These are phyloP conservation scores for Ceratobasidium sp. DNA, from an alignment of 1,284 basidiomycete species.

Conservation along the genomic window DNA sequence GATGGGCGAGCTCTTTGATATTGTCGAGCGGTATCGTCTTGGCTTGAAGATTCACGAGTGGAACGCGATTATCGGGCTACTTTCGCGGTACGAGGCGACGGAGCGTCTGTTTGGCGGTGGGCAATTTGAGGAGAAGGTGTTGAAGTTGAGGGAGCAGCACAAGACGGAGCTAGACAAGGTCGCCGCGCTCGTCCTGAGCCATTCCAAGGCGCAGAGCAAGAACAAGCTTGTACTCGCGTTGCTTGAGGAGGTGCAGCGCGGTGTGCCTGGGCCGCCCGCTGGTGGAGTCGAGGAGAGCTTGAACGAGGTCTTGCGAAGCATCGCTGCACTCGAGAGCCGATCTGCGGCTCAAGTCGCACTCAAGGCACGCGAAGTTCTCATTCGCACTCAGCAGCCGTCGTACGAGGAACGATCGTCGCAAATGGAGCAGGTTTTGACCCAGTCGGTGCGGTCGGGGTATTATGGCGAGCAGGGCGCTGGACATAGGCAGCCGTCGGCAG, in stretches of 20 bases:
- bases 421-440: slow-evolving; percentile 94
- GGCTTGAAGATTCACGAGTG: slow-evolving; percentile 93
- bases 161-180: slow-evolving; percentile 95
- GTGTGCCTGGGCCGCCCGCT: slow-evolving; percentile 68
- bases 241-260: slow-evolving; percentile 89
- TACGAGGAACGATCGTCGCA: slow-evolving; percentile 94
- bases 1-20: slow-evolving; percentile 78
- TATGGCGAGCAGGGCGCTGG: slow-evolving; percentile 88
- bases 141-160: slow-evolving; percentile 91
- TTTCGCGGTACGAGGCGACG: slow-evolving; percentile 83
- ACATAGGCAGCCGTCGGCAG: slow-evolving; percentile 82
- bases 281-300: slow-evolving; percentile 78
- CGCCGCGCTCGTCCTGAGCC: slow-evolving; percentile 89
- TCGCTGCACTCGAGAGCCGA: slow-evolving; percentile 89
- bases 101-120: slow-evolving; percentile 91
- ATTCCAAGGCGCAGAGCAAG: slow-evolving; percentile 96
- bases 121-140: slow-evolving; percentile 92
- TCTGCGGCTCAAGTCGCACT: slow-evolving; percentile 91
- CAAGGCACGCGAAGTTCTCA: slow-evolving; percentile 97
- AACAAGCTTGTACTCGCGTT: slow-evolving; percentile 88
- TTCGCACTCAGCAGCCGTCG: slow-evolving; percentile 95
- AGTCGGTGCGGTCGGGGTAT: slow-evolving; percentile 86
- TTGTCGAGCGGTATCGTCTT: slow-evolving; percentile 84
- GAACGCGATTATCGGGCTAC: slow-evolving; percentile 76
- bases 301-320: slow-evolving; percentile 79